Evolutionary conservation across 2,329 filamentous ascomycete species (phyloP).

Genomic region (Daldinia eschscholtzii): DNA sequence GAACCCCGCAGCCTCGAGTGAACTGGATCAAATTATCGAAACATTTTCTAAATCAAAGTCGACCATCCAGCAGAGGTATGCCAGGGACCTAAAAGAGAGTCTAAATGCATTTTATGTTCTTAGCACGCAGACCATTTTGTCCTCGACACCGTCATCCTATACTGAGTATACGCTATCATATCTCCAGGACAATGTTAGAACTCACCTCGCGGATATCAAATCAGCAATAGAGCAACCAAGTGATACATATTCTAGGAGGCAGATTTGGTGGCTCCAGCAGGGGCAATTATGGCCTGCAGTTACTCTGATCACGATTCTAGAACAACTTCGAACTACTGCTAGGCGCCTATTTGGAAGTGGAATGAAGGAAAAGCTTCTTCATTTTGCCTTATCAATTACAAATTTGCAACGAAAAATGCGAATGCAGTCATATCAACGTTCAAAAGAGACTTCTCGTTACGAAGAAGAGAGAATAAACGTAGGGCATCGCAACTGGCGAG

Average conservation of each 20-base stretch:
- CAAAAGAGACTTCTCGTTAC: constrained; percentile 48
- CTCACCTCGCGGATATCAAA: constrained; percentile 25
- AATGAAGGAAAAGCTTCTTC: constrained; percentile 58
- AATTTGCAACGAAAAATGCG: constrained; percentile 60
- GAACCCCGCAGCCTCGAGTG: constrained; percentile 15
- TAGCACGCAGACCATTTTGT: constrained; percentile 16
- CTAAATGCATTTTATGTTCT: constrained; percentile 43
- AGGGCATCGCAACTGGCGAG: constrained; percentile 70
- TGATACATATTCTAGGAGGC: constrained; percentile 26
- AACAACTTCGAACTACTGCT: constrained; percentile 58
- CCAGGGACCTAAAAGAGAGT: constrained; percentile 48
- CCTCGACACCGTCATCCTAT: not conserved
- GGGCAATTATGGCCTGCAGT: constrained; percentile 62
- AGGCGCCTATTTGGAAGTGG: constrained; percentile 49
- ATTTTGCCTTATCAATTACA: constrained; percentile 60
- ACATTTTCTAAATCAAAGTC: constrained; percentile 50
- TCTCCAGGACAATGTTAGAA: constrained; percentile 13
- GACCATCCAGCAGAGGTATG: constrained; percentile 56
- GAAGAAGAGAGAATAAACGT: constrained; percentile 60
- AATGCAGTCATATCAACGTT: constrained; percentile 53
- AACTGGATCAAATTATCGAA: constrained; percentile 53
- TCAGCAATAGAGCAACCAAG: constrained; percentile 26
- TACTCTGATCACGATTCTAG: constrained; percentile 59
- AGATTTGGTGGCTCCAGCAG: constrained; percentile 57
- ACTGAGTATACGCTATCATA: constrained; percentile 19